Evolutionary conservation across 129 eudicot genomes (phyloP).

Genomic region (Saposhnikovia divaricata): DNA sequence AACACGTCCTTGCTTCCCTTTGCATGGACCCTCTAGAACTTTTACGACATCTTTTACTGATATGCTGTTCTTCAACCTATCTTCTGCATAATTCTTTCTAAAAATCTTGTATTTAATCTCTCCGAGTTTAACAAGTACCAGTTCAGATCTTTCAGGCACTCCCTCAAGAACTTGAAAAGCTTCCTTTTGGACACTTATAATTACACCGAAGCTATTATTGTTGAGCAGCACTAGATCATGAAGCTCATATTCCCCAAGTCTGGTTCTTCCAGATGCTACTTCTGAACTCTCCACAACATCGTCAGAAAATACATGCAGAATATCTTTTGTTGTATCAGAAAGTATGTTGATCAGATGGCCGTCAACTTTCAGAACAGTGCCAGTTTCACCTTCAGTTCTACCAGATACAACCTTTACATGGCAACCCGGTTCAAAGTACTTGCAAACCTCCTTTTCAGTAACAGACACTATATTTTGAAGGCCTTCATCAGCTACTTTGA

Average conservation of each 20-base stretch:
- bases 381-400: constrained; percentile 85
- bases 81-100: constrained; percentile 53
- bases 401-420: constrained; percentile 96
- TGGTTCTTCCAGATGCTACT: constrained; percentile 64
- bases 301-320: constrained; percentile 87
- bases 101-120: constrained; percentile 85
- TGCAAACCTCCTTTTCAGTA: constrained; percentile 80
- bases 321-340: constrained; percentile 91
- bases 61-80: constrained; percentile 54
- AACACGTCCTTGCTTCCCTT: constrained; percentile 94
- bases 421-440: constrained; percentile 90
- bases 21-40: constrained; percentile 85
- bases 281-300: constrained; percentile 92
- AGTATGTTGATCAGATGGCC: constrained; percentile 76
- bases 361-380: constrained; percentile 82
- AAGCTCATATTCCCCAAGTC: constrained; percentile 88
- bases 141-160: constrained; percentile 86
- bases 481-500: constrained; percentile 59
- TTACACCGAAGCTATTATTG: constrained; percentile 88
- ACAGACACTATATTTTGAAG: constrained; percentile 79
- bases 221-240: constrained; percentile 88
- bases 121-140: constrained; percentile 72
- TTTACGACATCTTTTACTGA: constrained; percentile 91
- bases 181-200: constrained; percentile 88
- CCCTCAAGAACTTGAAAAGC: constrained; percentile 93